Base-by-base conservation (phyloP, 139 green algal genomes). In the Volvox africanus region DNA sequence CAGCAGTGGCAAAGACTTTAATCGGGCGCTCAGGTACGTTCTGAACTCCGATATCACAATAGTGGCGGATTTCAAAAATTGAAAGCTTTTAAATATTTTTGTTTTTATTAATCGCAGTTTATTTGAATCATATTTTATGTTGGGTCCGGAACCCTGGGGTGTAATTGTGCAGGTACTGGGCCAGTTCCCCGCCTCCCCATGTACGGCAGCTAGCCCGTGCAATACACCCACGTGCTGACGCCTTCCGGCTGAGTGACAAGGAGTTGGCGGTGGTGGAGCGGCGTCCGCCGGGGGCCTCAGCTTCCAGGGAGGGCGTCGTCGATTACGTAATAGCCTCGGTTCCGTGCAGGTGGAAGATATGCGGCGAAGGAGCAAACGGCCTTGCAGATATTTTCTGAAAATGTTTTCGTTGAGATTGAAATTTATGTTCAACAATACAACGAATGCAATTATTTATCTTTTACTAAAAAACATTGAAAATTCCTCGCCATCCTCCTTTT, bases 181-280 rank as follows among this genome's bases (percentile, higher is more conserved):
- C 77, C 73, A 91, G 92, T 90, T 86, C 36, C 19, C 90, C 90
- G 1, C 26, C 33, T 0, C 82, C 80, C 1, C 67, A 35, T 16
- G 77, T 92, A 5, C 26, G 80, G 17, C 28, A 79, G 37, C 28
- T 80, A 33, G 67, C 67, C 61, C 61, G 61, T 11, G 61, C 61
- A 13, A 11, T 36, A 1, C 81, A 92, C 91, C 93, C 91, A 18
- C 50, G 65, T 17, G 93, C 87, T 35, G 91, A 86, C 32, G 91
- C 91, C 20, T 95, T 95, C 80, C 67, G 55, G 0, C 81, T 95
- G 22, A 80, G n/a, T 18, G 93, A 95, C 73, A 89, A 79, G 61
- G 88, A 85, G 62, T 65, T 95, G 32, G 32, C 82, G 14, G 87
- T 92, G 1, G 78, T 93, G 26, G 14, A 78, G 36, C 73, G 80